Evolutionary conservation across 2,329 filamentous ascomycete genomes (phyloP), one percentile per base, ranked within the genome.

Genomic region (Fusarium sp.): DNA sequence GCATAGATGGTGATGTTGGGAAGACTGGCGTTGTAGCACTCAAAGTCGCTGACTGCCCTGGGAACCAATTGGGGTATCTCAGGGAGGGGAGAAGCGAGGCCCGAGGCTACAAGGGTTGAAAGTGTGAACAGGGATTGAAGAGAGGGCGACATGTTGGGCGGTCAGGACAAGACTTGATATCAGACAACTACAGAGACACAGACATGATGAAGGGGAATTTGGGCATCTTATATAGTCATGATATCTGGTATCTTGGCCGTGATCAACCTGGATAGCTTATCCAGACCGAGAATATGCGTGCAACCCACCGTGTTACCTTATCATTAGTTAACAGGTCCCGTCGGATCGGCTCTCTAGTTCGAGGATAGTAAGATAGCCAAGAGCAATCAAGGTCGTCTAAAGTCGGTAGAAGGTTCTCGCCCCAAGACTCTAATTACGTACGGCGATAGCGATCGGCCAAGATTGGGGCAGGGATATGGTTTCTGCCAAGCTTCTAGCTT

Each of bases 1-100:
- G 83, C 84, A 67, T 85, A 87, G 61, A 89, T 86, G 54, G 85
- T 88, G 45, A 89, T 80, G 74, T 87, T 88, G 13, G 86, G 86
- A 0, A 88, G 81, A 45, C 71, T 73, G 30, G 71, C 68, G 20
- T 73, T 73, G 71, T 69, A 73, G 60, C 69, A 71, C 18, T 60
- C 65, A 61, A 70, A 71, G 35, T 62, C 49, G 17, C 42, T 49
- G 23, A 67, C 60, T 45, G 48, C 69, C 7, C 69, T 23, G 6
- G 60, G 41, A 5, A 54, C 35, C 1, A 71, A 44, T 13, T 55
- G 60, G 18, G 69, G 60, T 32, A 58, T 49, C 45, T 53, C 38
- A 23, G 69, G 69, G 26, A 71, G 41, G 14, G 69, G 69, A 9
- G 69, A 70, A 20, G 55, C 60, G n/a, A 70, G 38, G 40, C 20